Percentiles rank a stretch among this genome's conserved stretches.
phyloP scores from a whole-genome alignment of 768 basidiomycete species.

The Collybiopsis confluens region DNA sequence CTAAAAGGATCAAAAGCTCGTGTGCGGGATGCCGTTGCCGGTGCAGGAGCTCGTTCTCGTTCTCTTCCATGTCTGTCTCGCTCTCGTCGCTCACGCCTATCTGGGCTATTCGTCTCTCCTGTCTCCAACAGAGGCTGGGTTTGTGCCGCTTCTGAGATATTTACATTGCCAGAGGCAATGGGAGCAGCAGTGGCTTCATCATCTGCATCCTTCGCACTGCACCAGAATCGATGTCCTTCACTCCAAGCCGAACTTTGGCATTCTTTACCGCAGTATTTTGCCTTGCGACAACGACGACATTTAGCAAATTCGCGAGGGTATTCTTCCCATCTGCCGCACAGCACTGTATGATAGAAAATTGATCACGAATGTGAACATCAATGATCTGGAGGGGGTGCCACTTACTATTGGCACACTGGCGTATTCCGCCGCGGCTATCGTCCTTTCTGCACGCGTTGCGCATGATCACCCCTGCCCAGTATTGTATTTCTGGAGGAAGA shows the following conservation, averaged over 20 bases:
- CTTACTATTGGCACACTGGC: conserved; percentile 96
- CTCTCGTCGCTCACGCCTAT: conserved; percentile 5
- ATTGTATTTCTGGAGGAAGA: conserved; percentile 88
- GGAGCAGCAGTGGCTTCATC: conserved; percentile 31
- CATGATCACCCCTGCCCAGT: conserved; percentile 99
- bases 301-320: conserved; percentile 96
- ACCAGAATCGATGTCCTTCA: conserved; percentile 96
- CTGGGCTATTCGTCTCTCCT: not conserved
- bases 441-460: conserved; percentile 98
- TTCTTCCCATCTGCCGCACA: conserved; percentile 92
- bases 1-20: conserved; percentile 4
- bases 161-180: not conserved
- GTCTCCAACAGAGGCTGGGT: not conserved
- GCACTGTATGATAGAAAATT: no score
- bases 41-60: not conserved
- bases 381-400: conserved; percentile 12
- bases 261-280: conserved; percentile 97
- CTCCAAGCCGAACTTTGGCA: conserved; percentile 97
- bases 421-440: conserved; percentile 84
- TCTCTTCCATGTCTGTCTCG: not conserved
- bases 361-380: not conserved
- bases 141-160: not conserved
- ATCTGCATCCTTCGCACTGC: conserved; percentile 46
- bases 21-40: not conserved
- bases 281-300: conserved; percentile 91